phyloP scores from a whole-genome alignment of 1,139 yeast genomes.

The Geotrichum bryndzae region DNA sequence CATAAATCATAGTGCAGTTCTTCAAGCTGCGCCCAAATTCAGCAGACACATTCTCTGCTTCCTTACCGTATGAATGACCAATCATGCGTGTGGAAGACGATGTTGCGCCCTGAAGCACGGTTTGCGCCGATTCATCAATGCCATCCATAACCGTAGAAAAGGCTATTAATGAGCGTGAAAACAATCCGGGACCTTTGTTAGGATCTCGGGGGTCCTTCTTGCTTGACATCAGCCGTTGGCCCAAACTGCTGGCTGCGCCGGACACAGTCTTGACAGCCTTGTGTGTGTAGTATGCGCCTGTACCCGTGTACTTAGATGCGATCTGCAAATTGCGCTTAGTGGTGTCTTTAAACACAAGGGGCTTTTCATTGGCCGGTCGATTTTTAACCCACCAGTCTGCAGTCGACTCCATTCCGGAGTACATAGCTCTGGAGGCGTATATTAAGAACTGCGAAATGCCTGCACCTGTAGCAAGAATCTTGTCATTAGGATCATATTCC shows the following conservation, averaged over 20 bases:
- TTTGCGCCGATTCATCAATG: conserved; percentile 12
- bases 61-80: conserved; percentile 15
- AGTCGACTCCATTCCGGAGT: conserved; percentile 11
- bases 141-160: conserved; percentile 18
- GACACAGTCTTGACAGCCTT: conserved; percentile 13
- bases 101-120: conserved; percentile 5
- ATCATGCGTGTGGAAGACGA: conserved; percentile 11
- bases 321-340: conserved; percentile 10
- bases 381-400: conserved; percentile 16
- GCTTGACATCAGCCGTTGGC: conserved; percentile 25
- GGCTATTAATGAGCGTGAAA: conserved; percentile 17
- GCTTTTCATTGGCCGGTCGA: conserved; percentile 13
- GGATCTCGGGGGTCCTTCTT: conserved; percentile 21
- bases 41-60: conserved; percentile 11
- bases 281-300: conserved; percentile 12
- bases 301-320: conserved; percentile 13
- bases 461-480: conserved; percentile 9
- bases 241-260: conserved; percentile 10
- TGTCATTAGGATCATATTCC: conserved; percentile 8
- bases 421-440: conserved; percentile 8
- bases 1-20: conserved; percentile 13
- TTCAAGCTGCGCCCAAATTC: conserved; percentile 13
- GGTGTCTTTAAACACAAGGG: conserved; percentile 8
- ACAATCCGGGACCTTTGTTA: conserved; percentile 3
- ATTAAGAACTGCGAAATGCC: conserved; percentile 13